Conservation (phyloP, 1,284 basidiomycete species). For the Cutaneotrichosporon arboriforme region DNA sequence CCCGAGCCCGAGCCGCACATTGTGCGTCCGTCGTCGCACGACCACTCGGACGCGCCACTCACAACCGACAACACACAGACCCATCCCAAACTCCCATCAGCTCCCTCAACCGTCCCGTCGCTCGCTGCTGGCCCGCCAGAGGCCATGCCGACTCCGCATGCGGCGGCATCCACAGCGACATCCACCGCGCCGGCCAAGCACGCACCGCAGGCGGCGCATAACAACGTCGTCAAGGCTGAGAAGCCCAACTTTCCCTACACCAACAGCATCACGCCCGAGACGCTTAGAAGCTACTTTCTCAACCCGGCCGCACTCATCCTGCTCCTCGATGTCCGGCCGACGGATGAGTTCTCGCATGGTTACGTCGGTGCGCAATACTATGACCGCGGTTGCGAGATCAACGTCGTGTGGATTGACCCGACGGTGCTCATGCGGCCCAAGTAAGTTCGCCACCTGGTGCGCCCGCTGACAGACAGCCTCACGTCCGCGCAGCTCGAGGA, state of each 20-base stretch:
- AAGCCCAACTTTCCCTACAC: conserved; percentile 54
- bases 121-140: not conserved
- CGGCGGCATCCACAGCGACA: not conserved
- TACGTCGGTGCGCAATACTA: conserved; percentile 59
- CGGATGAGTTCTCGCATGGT: conserved; percentile 68
- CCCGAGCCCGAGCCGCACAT: not conserved
- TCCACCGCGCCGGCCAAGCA: not conserved
- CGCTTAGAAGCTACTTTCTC: conserved; percentile 59
- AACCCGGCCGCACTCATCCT: conserved; percentile 61
- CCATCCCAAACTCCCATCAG: too few species aligned
- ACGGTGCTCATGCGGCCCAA: conserved; percentile 62
- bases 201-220: not conserved
- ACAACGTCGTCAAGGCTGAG: not conserved
- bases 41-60: too few species aligned
- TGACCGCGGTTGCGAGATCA: conserved; percentile 45
- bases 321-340: conserved; percentile 73
- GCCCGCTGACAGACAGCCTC: conserved; percentile 52
- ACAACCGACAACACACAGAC: too few species aligned
- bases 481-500: conserved; percentile 66
- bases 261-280: conserved; percentile 59
- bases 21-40: too few species aligned
- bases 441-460: conserved; percentile 51
- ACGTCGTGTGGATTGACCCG: conserved; percentile 78
- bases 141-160: not conserved
- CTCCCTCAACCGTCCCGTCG: too few species aligned